Evolutionary conservation across 805 yeast species (phyloP).

Genomic region (Pachysolen tannophilus): DNA sequence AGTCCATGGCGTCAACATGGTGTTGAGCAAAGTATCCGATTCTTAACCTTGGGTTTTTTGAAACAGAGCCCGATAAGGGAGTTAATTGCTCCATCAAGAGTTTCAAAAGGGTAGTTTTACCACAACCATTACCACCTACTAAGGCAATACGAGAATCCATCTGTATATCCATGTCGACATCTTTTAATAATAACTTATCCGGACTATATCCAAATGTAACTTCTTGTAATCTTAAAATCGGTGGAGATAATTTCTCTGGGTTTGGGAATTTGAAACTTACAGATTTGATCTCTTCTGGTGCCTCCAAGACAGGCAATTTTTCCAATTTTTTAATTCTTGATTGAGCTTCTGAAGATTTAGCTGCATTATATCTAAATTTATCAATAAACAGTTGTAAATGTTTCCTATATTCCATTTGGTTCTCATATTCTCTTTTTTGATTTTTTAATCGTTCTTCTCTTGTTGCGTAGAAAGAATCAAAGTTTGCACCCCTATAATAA

Average conservation of each 20-base stretch:
- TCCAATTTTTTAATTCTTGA: conserved; percentile 95
- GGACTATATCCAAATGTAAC: conserved; percentile 82
- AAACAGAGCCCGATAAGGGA: conserved; percentile 73
- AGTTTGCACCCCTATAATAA: conserved; percentile 89
- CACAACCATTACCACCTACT: conserved; percentile 99
- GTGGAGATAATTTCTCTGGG: conserved; percentile 89
- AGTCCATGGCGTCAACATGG: conserved; percentile 96
- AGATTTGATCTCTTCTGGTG: conserved; percentile 87
- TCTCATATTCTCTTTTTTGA: conserved; percentile 91
- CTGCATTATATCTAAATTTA: conserved; percentile 95
- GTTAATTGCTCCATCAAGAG: conserved; percentile 68
- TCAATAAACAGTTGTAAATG: conserved; percentile 94
- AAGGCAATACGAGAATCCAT: conserved; percentile 92
- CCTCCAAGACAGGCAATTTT: conserved; percentile 84
- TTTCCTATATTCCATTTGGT: conserved; percentile 91
- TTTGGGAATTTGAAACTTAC: conserved; percentile 90
- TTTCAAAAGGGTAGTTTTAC: conserved; percentile 93
- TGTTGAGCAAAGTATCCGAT: conserved; percentile 98
- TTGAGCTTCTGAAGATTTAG: conserved; percentile 95
- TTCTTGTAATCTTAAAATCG: conserved; percentile 79
- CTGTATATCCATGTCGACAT: conserved; percentile 86
- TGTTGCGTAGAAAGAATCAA: conserved; percentile 87
- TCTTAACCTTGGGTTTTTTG: conserved; percentile 78
- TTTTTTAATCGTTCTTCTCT: conserved; percentile 93
- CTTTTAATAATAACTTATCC: conserved; percentile 50